Conservation (phyloP, 2,329 filamentous ascomycete species). For the Fusarium domesticum region DNA sequence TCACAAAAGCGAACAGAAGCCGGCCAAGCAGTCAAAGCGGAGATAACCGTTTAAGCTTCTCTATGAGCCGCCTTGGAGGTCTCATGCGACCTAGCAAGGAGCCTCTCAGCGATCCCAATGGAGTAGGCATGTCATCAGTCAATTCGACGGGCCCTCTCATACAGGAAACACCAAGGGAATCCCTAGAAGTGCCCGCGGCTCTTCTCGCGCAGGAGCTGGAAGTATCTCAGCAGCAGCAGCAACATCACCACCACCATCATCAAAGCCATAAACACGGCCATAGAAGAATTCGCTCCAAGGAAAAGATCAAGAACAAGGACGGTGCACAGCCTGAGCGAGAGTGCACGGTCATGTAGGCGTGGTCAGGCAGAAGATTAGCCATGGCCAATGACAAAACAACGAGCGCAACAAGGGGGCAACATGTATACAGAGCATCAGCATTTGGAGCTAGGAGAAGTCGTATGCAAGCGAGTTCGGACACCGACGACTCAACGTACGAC, state of each 20-base stretch:
- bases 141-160: slow-evolving; percentile 27
- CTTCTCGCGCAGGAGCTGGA: slow-evolving; percentile 16
- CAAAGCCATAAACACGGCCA: slow-evolving; percentile 35
- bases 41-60: slow-evolving; percentile 56
- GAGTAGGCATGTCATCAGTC: slow-evolving; percentile 25
- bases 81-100: slow-evolving; percentile 53
- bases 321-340: slow-evolving; percentile 44
- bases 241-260: slow-evolving; percentile 15
- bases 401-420: not conserved
- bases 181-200: slow-evolving; percentile 6
- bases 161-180: slow-evolving; percentile 24
- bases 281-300: slow-evolving; percentile 39
- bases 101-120: slow-evolving; percentile 29
- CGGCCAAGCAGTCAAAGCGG: slow-evolving; percentile 57
- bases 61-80: slow-evolving; percentile 54
- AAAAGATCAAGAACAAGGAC: slow-evolving; percentile 38
- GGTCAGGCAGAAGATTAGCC: not conserved
- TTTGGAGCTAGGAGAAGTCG: not conserved
- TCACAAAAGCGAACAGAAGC: slow-evolving; percentile 48
- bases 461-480: too few species aligned
- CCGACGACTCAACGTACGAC: too few species aligned
- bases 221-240: slow-evolving; percentile 12
- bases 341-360: slow-evolving; percentile 45
- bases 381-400: not conserved
- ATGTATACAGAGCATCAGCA: not conserved